These are phyloP conservation scores for Fraxinus americana DNA, from an alignment of 257 asterid genomes.

Conservation along the genomic window DNA sequence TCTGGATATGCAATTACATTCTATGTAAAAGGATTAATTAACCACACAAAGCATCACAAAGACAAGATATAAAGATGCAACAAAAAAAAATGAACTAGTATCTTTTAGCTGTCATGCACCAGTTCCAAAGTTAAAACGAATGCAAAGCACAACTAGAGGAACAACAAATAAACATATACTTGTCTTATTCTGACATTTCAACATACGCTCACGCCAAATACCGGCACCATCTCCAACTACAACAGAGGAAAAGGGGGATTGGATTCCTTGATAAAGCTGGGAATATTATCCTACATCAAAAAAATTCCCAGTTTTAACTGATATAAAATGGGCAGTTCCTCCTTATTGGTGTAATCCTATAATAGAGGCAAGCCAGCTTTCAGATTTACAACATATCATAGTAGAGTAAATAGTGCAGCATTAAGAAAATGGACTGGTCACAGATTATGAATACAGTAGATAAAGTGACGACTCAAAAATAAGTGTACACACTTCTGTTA, in stretches of 20 bases:
- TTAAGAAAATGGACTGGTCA: slow-evolving; percentile 1
- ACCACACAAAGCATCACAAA: slow-evolving; percentile 11
- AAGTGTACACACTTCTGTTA: neutral
- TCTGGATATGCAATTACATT: neutral
- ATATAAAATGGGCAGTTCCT: neutral
- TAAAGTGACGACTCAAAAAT: neutral
- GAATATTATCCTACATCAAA: neutral
- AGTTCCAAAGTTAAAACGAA: slow-evolving; percentile 2
- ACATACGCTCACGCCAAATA: neutral
- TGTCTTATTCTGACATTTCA: neutral
- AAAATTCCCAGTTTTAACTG: neutral
- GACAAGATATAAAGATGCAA: slow-evolving; percentile 4
- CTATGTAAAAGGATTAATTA: slow-evolving; percentile 10
- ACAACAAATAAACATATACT: slow-evolving; percentile 1
- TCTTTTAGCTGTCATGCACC: slow-evolving; percentile 1
- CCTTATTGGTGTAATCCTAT: neutral
- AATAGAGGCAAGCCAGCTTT: slow-evolving; percentile 3
- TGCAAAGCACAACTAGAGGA: slow-evolving; percentile 2
- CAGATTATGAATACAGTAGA: slow-evolving; percentile 7
- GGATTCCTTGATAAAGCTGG: slow-evolving; percentile 7
- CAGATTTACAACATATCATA: neutral
- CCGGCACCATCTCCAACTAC: slow-evolving; percentile 4
- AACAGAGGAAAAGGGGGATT: neutral
- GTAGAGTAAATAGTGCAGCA: neutral
- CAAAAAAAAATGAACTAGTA: neutral